Evolutionary conservation across 2,329 filamentous ascomycete genomes (phyloP).

Genomic region (Penicillium sp.): DNA sequence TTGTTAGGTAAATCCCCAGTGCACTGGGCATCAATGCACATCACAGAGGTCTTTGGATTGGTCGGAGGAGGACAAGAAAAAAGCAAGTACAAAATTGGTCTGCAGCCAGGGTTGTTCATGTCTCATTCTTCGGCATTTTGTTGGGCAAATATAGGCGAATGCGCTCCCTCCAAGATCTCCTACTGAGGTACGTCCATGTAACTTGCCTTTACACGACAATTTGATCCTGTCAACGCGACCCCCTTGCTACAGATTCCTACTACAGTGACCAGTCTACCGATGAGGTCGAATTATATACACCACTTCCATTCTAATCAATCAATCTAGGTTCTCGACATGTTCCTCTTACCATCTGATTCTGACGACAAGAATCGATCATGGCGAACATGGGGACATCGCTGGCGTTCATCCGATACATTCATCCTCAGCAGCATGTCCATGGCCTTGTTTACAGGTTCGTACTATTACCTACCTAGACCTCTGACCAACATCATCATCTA

Average conservation of each 20-base stretch:
- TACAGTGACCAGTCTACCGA: too few relatives aligned
- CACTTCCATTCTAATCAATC: too few relatives aligned
- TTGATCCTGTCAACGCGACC: background rate
- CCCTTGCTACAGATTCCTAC: too few relatives aligned
- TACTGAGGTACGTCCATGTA: background rate
- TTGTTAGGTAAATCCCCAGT: too few relatives aligned
- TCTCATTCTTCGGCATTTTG: background rate
- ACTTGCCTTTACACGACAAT: background rate
- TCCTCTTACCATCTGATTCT: background rate
- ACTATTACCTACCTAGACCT: too few relatives aligned
- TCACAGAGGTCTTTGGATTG: background rate
- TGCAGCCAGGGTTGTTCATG: background rate
- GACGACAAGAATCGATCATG: background rate
- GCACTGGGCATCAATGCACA: background rate
- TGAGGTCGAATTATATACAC: background rate
- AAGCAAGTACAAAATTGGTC: background rate
- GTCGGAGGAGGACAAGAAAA: background rate
- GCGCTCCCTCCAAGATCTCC: background rate
- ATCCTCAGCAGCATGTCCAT: slow-evolving; percentile 18
- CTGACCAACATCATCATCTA: too few relatives aligned
- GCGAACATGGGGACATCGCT: slow-evolving; percentile 9
- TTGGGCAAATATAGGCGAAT: background rate
- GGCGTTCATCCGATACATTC: slow-evolving; percentile 21
- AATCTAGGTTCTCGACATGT: background rate
- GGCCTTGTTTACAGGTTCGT: slow-evolving; percentile 21